These are phyloP conservation scores for Choanephora cucurbitarum DNA, from an alignment of 371 early-diverging fungal species.

Conservation along the genomic window DNA sequence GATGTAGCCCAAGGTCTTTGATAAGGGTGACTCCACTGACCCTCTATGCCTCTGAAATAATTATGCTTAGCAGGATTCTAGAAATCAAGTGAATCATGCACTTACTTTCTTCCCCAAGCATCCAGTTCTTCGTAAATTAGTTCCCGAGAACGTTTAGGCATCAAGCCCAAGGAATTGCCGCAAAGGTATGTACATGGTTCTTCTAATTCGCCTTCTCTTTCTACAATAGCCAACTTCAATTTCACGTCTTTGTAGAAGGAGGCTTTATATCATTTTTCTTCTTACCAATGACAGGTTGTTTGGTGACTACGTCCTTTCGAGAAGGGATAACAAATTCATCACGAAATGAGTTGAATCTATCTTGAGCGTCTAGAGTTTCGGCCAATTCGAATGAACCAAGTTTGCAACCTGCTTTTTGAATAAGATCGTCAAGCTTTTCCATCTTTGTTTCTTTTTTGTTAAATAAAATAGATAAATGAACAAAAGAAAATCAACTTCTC, in stretches of 20 bases:
- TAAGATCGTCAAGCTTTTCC: too few species aligned
- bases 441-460: too few species aligned
- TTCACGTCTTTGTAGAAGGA: not conserved
- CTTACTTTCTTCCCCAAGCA: slow-evolving; percentile 78
- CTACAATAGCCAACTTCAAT: slow-evolving; percentile 7
- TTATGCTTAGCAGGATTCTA: not conserved
- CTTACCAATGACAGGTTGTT: slow-evolving; percentile 17
- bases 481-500: too few species aligned
- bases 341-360: slow-evolving; percentile 58
- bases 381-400: slow-evolving; percentile 47
- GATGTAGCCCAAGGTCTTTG: slow-evolving; percentile 89
- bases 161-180: slow-evolving; percentile 92
- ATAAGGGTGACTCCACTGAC: slow-evolving; percentile 84
- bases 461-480: too few species aligned
- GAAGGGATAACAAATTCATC: slow-evolving; percentile 73
- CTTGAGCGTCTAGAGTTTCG: slow-evolving; percentile 57
- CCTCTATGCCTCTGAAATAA: slow-evolving; percentile 72
- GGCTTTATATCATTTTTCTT: not conserved
- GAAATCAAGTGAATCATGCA: slow-evolving; percentile 1
- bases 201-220: slow-evolving; percentile 31
- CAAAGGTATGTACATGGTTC: slow-evolving; percentile 78
- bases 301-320: slow-evolving; percentile 36
- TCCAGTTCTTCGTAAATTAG: slow-evolving; percentile 87
- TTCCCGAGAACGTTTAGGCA: slow-evolving; percentile 70
- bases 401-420: too few species aligned